Evolutionary conservation across 2,329 filamentous ascomycete species (phyloP).

Genomic region (Fusarium pininemorale): DNA sequence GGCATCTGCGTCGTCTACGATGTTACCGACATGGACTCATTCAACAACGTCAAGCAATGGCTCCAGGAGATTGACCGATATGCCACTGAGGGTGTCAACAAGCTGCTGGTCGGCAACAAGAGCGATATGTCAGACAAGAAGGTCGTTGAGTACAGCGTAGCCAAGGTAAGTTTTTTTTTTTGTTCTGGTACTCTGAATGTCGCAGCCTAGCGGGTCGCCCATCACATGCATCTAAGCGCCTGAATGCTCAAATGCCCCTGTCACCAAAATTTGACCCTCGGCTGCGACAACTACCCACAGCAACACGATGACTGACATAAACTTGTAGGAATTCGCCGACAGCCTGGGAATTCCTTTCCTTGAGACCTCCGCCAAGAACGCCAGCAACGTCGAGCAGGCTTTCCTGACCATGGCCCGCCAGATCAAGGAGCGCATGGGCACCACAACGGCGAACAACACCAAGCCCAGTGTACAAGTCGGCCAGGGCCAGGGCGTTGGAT

Average conservation of each 20-base stretch:
- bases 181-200: neutral
- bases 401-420: constrained; percentile 99
- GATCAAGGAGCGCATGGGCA: constrained; percentile 99
- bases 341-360: constrained; percentile 99
- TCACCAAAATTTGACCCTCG: constrained; percentile 11
- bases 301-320: constrained; percentile 30
- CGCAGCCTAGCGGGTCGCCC: constrained; percentile 1
- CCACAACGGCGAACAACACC: constrained; percentile 93
- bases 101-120: constrained; percentile 99
- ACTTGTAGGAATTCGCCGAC: constrained; percentile 90
- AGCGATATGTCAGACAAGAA: constrained; percentile 99
- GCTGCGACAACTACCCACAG: neutral
- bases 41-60: constrained; percentile 99
- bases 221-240: constrained; percentile 38
- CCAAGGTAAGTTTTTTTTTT: constrained; percentile 75
- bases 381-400: constrained; percentile 98
- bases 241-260: constrained; percentile 6
- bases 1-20: constrained; percentile 99
- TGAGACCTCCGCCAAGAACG: constrained; percentile 99
- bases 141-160: constrained; percentile 98
- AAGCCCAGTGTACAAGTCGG: constrained; percentile 98
- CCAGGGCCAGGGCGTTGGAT: constrained; percentile 92
- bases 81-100: constrained; percentile 99
- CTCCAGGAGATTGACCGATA: constrained; percentile 99
- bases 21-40: constrained; percentile 99